A percentile compares a stretch with the other conserved stretches of the same genome.
These are phyloP conservation scores for Saturnispora dispora DNA, from an alignment of 805 yeast species.

Conservation along the genomic window DNA sequence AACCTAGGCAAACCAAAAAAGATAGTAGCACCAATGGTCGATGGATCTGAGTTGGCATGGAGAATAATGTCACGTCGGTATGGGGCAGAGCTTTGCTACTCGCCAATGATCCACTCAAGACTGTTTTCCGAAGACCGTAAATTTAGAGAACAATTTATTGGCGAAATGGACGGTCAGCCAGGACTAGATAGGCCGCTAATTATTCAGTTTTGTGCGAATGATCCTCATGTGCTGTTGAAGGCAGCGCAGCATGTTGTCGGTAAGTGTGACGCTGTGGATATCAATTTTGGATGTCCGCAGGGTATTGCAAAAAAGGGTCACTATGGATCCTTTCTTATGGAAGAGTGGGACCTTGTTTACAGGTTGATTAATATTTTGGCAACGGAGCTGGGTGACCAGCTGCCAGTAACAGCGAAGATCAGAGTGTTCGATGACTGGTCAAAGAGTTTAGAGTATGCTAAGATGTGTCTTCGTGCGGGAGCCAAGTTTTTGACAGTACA, in stretches of 20 bases:
- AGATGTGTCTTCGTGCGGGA: constrained; percentile 82
- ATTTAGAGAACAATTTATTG: constrained; percentile 70
- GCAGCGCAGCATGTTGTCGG: constrained; percentile 81
- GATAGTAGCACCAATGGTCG: constrained; percentile 98
- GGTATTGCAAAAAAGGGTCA: constrained; percentile 93
- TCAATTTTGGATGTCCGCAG: constrained; percentile 96
- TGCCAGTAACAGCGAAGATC: constrained; percentile 94
- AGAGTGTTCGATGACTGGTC: constrained; percentile 79
- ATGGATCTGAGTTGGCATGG: constrained; percentile 95
- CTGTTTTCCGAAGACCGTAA: constrained; percentile 77
- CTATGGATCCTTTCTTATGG: constrained; percentile 94
- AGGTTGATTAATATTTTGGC: constrained; percentile 66
- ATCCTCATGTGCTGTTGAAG: constrained; percentile 68
- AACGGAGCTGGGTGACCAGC: constrained; percentile 44
- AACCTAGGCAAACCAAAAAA: constrained; percentile 67
- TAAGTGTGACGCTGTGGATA: constrained; percentile 90
- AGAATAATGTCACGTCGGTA: constrained; percentile 73
- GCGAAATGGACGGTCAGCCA: constrained; percentile 61
- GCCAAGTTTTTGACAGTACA: constrained; percentile 94
- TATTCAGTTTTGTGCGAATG: constrained; percentile 95
- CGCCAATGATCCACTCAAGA: constrained; percentile 95
- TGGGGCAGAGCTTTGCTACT: constrained; percentile 90
- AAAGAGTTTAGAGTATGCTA: constrained; percentile 79
- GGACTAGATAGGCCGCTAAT: constrained; percentile 73
- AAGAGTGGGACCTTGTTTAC: constrained; percentile 83